Percentiles rank a stretch among this genome's conserved stretches.
phyloP scores from a whole-genome alignment of 2,329 filamentous ascomycete genomes.

The Fusarium floridanum region DNA sequence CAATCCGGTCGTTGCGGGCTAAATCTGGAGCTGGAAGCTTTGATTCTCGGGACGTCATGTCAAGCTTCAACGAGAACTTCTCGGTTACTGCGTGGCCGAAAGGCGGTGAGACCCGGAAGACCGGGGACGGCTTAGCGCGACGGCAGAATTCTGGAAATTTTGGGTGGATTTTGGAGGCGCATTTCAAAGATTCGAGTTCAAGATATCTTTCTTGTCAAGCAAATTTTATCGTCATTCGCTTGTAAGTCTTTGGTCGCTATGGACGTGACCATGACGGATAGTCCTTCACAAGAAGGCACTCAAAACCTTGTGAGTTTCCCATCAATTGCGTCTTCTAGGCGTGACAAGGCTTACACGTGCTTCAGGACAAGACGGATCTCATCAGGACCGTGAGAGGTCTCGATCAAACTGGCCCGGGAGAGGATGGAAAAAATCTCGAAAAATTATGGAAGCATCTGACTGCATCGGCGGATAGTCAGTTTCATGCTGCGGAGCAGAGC shows the following conservation, averaged over 20 bases:
- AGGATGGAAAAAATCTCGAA: constrained; percentile 61
- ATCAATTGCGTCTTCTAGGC: constrained; percentile 2
- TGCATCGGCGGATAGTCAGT: constrained; percentile 55
- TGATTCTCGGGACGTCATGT: constrained; percentile 49
- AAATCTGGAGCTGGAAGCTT: constrained; percentile 47
- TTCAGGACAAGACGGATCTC: constrained; percentile 55
- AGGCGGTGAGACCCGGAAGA: constrained; percentile 57
- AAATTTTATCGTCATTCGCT: constrained; percentile 22
- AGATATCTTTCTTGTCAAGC: constrained; percentile 31
- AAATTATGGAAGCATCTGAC: constrained; percentile 64
- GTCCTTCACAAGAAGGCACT: background rate
- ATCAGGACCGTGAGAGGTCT: constrained; percentile 67
- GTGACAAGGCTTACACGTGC: constrained; percentile 37
- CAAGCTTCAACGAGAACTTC: constrained; percentile 54
- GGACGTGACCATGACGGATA: constrained; percentile 41
- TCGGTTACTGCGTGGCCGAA: constrained; percentile 55
- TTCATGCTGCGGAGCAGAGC: constrained; percentile 68
- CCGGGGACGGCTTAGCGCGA: constrained; percentile 41
- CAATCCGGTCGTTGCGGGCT: constrained; percentile 37
- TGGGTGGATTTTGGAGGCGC: constrained; percentile 46
- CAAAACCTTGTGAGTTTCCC: constrained; percentile 32
- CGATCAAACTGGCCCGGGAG: constrained; percentile 63
- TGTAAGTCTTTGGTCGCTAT: constrained; percentile 21
- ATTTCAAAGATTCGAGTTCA: constrained; percentile 33
- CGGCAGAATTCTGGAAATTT: constrained; percentile 64